Evolutionary conservation across 2,329 filamentous ascomycete species (phyloP).

Genomic region (Clarireedia homoeocarpa): DNA sequence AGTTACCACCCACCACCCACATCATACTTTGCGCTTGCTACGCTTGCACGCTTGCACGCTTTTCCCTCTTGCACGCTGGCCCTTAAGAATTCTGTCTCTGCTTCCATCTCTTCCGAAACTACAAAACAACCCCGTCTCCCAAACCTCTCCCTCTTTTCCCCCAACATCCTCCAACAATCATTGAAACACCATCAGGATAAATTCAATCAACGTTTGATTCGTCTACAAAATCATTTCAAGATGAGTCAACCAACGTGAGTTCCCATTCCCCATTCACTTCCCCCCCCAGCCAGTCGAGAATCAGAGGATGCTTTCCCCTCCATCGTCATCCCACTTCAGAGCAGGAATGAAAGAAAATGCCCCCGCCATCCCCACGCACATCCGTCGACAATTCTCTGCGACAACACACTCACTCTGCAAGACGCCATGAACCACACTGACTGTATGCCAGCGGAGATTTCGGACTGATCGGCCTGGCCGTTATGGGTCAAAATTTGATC

Average conservation of each 20-base stretch:
- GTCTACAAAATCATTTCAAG: slow-evolving; percentile 11
- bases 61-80: too few relatives aligned
- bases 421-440: slow-evolving; percentile 10
- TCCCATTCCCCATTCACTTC: background rate
- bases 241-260: slow-evolving; percentile 52
- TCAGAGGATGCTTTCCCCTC: background rate
- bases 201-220: slow-evolving; percentile 7
- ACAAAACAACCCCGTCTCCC: background rate
- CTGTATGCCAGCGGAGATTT: slow-evolving; percentile 53
- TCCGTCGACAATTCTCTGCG: too few relatives aligned
- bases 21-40: too few relatives aligned
- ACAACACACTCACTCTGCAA: background rate
- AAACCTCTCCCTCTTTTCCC: background rate
- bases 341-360: background rate
- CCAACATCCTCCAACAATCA: slow-evolving; percentile 3
- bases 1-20: background rate
- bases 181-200: slow-evolving; percentile 6
- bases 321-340: background rate
- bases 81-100: background rate
- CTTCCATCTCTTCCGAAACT: background rate
- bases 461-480: slow-evolving; percentile 86
- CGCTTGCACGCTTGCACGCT: too few relatives aligned
- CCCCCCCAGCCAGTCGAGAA: background rate
- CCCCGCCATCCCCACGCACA: slow-evolving; percentile 1
- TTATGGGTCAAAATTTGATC: slow-evolving; percentile 87